A percentile compares a stretch with the other conserved stretches of the same genome.
These are phyloP conservation scores for Rheum nobile DNA, from an alignment of 148 eudicot species.

Conservation along the genomic window DNA sequence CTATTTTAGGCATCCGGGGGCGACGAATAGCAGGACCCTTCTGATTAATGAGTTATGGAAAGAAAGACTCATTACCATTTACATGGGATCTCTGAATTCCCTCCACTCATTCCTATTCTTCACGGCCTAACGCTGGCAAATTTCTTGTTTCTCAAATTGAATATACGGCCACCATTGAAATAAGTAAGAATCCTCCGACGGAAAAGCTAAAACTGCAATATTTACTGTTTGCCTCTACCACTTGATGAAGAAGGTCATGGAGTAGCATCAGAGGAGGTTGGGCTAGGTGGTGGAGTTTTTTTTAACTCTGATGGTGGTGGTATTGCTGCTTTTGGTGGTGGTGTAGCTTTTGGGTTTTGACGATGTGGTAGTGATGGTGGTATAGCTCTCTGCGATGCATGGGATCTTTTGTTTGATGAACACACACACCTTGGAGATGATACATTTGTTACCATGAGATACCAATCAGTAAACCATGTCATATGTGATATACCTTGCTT, in stretches of 20 bases:
- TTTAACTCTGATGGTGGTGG: constrained; percentile 8
- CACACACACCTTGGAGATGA: constrained; percentile 1
- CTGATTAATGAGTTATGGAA: neutral
- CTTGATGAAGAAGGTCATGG: neutral
- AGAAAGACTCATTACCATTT: constrained; percentile 34
- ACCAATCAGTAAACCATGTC: neutral
- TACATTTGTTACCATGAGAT: neutral
- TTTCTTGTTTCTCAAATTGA: constrained; percentile 28
- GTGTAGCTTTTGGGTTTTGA: neutral
- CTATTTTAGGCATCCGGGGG: no score
- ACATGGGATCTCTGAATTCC: constrained; percentile 63
- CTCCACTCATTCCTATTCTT: constrained; percentile 63
- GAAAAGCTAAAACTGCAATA: constrained; percentile 17
- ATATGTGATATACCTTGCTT: neutral
- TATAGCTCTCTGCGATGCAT: constrained; percentile 23
- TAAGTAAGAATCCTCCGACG: constrained; percentile 25
- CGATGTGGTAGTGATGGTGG: constrained; percentile 1
- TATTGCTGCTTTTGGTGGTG: constrained; percentile 11
- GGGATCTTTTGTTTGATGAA: constrained; percentile 10
- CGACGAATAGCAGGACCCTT: no score
- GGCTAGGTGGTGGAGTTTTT: constrained; percentile 8
- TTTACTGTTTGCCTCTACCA: neutral
- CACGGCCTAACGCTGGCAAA: constrained; percentile 35
- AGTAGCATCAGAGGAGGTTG: neutral
- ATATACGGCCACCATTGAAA: constrained; percentile 17